phyloP scores from a whole-genome alignment of 164 flowering plant genomes.

The Liriodendron chinense region DNA sequence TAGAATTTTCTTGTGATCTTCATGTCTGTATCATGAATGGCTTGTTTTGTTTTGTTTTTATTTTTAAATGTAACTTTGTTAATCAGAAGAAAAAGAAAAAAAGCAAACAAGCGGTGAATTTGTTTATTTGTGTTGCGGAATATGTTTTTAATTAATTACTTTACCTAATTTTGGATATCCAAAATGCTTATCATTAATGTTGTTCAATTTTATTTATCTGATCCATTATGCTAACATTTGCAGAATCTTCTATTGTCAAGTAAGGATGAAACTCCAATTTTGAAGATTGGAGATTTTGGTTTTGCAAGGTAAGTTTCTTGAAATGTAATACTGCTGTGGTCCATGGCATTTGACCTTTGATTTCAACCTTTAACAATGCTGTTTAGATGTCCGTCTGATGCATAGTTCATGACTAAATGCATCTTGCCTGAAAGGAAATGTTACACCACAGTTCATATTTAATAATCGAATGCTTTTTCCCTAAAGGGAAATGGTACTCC shows the following conservation, averaged over 20 bases:
- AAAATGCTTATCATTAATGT: background rate
- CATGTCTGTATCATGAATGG: too few relatives aligned
- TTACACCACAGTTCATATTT: background rate
- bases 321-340: background rate
- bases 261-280: conserved; percentile 26
- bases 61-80: too few relatives aligned
- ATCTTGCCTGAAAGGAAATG: background rate
- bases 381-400: background rate
- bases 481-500: background rate
- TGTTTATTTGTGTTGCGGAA: too few relatives aligned
- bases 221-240: conserved; percentile 12
- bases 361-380: too few relatives aligned
- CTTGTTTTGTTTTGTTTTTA: too few relatives aligned
- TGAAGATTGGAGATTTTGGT: conserved; percentile 72
- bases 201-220: background rate
- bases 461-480: background rate
- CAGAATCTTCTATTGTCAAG: conserved; percentile 53
- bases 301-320: conserved; percentile 47
- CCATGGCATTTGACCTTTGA: background rate
- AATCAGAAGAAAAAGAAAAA: too few relatives aligned
- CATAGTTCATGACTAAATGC: background rate
- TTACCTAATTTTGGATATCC: background rate
- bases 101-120: too few relatives aligned
- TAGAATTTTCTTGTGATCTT: too few relatives aligned
- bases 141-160: too few relatives aligned